phyloP scores from a whole-genome alignment of 495 filamentous ascomycete species.

The Talaromyces ruber region DNA sequence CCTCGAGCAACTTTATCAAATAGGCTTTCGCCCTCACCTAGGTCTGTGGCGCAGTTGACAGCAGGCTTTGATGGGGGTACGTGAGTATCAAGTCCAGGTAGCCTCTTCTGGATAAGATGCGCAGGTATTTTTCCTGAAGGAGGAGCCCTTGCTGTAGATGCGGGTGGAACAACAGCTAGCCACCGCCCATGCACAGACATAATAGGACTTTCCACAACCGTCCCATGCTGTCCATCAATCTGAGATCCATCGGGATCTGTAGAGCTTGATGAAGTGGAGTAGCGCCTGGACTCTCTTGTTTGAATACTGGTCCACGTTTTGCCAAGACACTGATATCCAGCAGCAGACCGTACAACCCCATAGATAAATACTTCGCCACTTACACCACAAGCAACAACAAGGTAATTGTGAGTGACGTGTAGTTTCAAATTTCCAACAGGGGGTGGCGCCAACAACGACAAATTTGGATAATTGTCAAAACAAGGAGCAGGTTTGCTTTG shows the following conservation, averaged over 20 bases:
- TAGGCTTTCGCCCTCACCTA: constrained; percentile 69
- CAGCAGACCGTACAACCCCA: constrained; percentile 24
- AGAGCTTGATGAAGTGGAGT: constrained; percentile 46
- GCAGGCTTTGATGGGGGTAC: constrained; percentile 69
- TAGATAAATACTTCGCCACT: constrained; percentile 86
- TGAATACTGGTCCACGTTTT: constrained; percentile 84
- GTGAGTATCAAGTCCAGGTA: constrained; percentile 59
- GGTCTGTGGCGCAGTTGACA: constrained; percentile 65
- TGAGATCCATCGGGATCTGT: constrained; percentile 45
- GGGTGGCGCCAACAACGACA: constrained; percentile 42
- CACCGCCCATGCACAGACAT: constrained; percentile 70
- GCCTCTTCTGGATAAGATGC: constrained; percentile 37
- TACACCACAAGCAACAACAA: constrained; percentile 66
- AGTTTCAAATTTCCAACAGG: constrained; percentile 65
- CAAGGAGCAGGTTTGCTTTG: constrained; percentile 41
- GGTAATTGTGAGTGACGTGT: constrained; percentile 53
- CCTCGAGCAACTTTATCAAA: constrained; percentile 80
- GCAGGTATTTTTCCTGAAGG: constrained; percentile 50
- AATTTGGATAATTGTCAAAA: constrained; percentile 31
- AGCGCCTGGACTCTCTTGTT: constrained; percentile 35
- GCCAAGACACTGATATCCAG: constrained; percentile 66
- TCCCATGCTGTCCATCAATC: constrained; percentile 36
- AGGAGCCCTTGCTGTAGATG: constrained; percentile 58
- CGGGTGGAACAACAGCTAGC: constrained; percentile 76
- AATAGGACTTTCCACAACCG: constrained; percentile 50